Base-by-base conservation (phyloP, 345 rosid genomes). In the Hypericum perforatum region DNA sequence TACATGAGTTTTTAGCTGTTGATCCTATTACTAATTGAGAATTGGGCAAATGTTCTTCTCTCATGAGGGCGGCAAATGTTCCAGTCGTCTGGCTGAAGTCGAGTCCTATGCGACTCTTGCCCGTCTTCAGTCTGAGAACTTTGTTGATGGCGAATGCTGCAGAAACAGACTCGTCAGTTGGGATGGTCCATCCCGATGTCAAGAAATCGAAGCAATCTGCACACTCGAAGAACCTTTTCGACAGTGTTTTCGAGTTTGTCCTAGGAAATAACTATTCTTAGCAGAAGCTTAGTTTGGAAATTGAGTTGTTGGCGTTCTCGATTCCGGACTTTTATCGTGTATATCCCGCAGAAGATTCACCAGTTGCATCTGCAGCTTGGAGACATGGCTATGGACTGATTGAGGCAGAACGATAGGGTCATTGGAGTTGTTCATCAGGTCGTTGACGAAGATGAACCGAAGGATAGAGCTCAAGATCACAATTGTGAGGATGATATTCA, bases 51-150 rank as follows among this genome's bases (percentile, higher is more conserved):
- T n/a, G n/a, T n/a, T n/a, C n/a, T n/a, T 82, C 85, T 53, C 71
- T 66, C 85, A 76, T 78, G 57, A 82, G 64, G 2, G 81, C 89
- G 0, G 89, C 82, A 43, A 82, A 82, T 3, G 74, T 74, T 5
- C 79, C 79, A 0, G 60, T 56, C 5, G 78, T 76, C 0, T 74
- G 76, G n/a, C 82, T 76, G 2, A 78, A 65, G 68, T 74, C 88
- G 2, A 68, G 63, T n/a, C 84, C 80, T 8, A 78, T 70, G 0
- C 82, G 69, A 42, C 78, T 63, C 0, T 52, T 71, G 0, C 82
- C 74, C 5, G 72, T 67, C 54, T 61, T 78, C 2, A 41, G 53
- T 11, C 16, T 9, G 10, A 75, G 66, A 29, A 78, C 77, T 45
- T 58, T 48, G 47, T 79, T 78, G 37, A 82, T 70, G 5, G 74